These are phyloP conservation scores for Candida ortonii DNA, from an alignment of 805 yeast species.

Conservation along the genomic window DNA sequence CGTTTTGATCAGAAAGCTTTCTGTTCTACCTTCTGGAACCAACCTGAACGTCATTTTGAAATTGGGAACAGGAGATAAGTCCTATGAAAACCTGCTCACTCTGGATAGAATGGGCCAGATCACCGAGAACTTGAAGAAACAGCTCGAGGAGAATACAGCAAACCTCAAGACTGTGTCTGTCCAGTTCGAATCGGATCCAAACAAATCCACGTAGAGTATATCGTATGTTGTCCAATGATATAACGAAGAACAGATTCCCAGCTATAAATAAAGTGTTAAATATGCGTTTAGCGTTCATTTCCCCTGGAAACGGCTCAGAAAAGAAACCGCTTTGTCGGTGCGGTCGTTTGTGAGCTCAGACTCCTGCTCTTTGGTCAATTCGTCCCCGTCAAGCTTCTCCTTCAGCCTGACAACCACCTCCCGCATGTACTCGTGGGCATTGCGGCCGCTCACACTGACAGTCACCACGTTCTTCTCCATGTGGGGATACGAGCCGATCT, in stretches of 20 bases:
- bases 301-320: constrained; percentile 1
- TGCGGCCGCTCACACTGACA: constrained; percentile 65
- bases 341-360: constrained; percentile 19
- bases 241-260: too few relatives aligned
- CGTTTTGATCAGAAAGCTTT: constrained; percentile 37
- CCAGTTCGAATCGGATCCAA: constrained; percentile 31
- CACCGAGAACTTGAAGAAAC: constrained; percentile 24
- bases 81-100: constrained; percentile 30
- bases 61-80: constrained; percentile 31
- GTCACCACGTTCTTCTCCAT: constrained; percentile 61
- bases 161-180: constrained; percentile 34
- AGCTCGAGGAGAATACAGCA: constrained; percentile 34
- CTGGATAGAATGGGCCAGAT: constrained; percentile 33
- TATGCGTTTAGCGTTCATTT: too few relatives aligned
- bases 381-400: constrained; percentile 40
- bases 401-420: constrained; percentile 42
- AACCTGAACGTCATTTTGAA: constrained; percentile 41
- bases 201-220: too few relatives aligned
- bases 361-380: constrained; percentile 59
- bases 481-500: constrained; percentile 87
- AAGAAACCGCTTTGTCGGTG: not conserved
- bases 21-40: constrained; percentile 53
- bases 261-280: too few relatives aligned
- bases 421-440: constrained; percentile 37
- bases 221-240: too few relatives aligned